Evolutionary conservation across 768 basidiomycete species (phyloP).

Genomic region (Pulveroboletus frians): DNA sequence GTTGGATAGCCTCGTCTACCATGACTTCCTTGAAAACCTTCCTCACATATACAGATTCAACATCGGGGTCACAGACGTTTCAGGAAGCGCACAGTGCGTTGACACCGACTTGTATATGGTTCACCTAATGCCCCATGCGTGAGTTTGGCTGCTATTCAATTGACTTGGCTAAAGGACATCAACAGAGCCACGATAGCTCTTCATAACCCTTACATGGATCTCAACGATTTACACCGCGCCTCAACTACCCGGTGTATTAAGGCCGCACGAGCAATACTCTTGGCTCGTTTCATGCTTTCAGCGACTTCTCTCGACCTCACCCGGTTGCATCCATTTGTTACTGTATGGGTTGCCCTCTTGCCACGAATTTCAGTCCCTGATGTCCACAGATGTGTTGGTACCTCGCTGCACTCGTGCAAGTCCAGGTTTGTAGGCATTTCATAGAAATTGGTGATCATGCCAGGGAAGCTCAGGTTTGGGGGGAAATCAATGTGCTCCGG

Average conservation of each 20-base stretch:
- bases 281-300: constrained; percentile 72
- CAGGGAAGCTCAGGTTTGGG: constrained; percentile 76
- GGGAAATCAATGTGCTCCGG: constrained; percentile 82
- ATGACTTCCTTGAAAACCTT: constrained; percentile 64
- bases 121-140: constrained; percentile 84
- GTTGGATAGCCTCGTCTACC: constrained; percentile 63
- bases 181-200: constrained; percentile 80
- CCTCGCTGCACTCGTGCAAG: constrained; percentile 80
- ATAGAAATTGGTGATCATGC: constrained; percentile 75
- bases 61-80: constrained; percentile 53
- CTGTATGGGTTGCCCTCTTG: constrained; percentile 43
- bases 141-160: constrained; percentile 22
- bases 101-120: constrained; percentile 88
- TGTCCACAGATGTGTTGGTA: constrained; percentile 78
- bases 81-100: constrained; percentile 49
- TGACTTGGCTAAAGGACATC: constrained; percentile 9
- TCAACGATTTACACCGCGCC: constrained; percentile 55
- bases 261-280: constrained; percentile 68
- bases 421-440: constrained; percentile 81
- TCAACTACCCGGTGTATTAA: constrained; percentile 71
- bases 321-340: constrained; percentile 75
- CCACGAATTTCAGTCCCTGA: constrained; percentile 11
- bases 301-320: constrained; percentile 79
- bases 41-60: constrained; percentile 64
- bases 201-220: constrained; percentile 79